Evolutionary conservation across 1,139 yeast genomes (phyloP).

Genomic region (Ogataea hybrid): DNA sequence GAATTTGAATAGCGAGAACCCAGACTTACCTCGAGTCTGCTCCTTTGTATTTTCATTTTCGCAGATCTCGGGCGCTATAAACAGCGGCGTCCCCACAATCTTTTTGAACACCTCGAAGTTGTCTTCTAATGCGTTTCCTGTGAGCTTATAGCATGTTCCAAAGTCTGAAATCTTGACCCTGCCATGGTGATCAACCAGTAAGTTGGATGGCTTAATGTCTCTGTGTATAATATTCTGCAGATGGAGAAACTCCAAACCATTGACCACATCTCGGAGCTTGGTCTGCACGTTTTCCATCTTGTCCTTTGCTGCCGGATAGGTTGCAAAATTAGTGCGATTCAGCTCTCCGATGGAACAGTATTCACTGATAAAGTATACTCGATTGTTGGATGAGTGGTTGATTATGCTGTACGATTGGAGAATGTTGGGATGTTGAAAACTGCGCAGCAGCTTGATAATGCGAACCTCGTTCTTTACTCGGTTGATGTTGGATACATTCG

Average conservation of each 20-base stretch:
- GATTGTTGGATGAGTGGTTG: slow-evolving; percentile 20
- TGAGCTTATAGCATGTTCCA: slow-evolving; percentile 61
- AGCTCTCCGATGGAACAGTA: slow-evolving; percentile 31
- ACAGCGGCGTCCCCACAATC: slow-evolving; percentile 72
- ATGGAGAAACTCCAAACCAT: slow-evolving; percentile 54
- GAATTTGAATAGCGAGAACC: slow-evolving; percentile 10
- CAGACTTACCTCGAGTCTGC: not conserved
- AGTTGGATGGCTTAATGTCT: slow-evolving; percentile 78
- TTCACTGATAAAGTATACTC: slow-evolving; percentile 31
- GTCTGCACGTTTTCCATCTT: slow-evolving; percentile 40
- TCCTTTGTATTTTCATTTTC: slow-evolving; percentile 33
- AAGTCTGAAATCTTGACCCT: slow-evolving; percentile 74
- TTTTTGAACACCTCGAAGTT: slow-evolving; percentile 47
- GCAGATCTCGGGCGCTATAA: slow-evolving; percentile 70
- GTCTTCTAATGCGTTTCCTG: slow-evolving; percentile 40
- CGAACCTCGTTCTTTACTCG: slow-evolving; percentile 28
- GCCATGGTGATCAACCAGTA: slow-evolving; percentile 58
- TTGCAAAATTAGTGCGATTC: slow-evolving; percentile 21
- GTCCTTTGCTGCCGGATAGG: slow-evolving; percentile 13
- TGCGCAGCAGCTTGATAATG: slow-evolving; percentile 21
- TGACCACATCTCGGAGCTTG: slow-evolving; percentile 41
- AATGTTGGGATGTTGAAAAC: slow-evolving; percentile 28
- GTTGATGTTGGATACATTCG: slow-evolving; percentile 20
- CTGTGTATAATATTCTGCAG: slow-evolving; percentile 59
- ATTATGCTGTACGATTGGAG: slow-evolving; percentile 26